Percentiles rank a stretch among this genome's conserved stretches.
These are phyloP conservation scores for Pichia sp. DNA, from an alignment of 1,139 yeast species.

Conservation along the genomic window DNA sequence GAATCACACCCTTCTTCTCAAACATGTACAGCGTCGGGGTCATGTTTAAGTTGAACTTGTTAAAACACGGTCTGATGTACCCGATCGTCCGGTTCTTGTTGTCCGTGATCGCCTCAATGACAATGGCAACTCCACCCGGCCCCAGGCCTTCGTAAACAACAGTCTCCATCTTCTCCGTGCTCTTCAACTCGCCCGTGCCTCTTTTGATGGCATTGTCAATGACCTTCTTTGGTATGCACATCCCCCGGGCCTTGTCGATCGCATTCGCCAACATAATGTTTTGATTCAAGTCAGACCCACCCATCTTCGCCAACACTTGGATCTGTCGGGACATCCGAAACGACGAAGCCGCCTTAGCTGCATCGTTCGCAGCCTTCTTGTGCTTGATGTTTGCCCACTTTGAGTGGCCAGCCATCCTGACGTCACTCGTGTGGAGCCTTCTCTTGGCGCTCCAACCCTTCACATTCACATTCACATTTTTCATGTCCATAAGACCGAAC, in stretches of 20 bases:
- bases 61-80: constrained; percentile 68
- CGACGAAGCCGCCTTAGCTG: constrained; percentile 64
- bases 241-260: constrained; percentile 71
- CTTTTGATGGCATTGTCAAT: constrained; percentile 83
- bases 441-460: not conserved
- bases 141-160: constrained; percentile 86
- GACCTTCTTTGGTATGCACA: constrained; percentile 78
- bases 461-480: not conserved
- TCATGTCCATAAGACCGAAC: not conserved
- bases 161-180: constrained; percentile 39
- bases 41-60: constrained; percentile 59
- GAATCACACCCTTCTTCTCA: constrained; percentile 68
- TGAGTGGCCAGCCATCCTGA: constrained; percentile 63
- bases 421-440: constrained; percentile 14
- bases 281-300: constrained; percentile 54
- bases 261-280: constrained; percentile 73
- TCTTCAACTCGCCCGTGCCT: constrained; percentile 60
- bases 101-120: constrained; percentile 84
- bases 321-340: constrained; percentile 72
- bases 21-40: constrained; percentile 79
- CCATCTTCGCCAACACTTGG: constrained; percentile 65
- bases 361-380: constrained; percentile 90
- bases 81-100: constrained; percentile 81
- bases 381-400: constrained; percentile 96
- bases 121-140: constrained; percentile 84